A percentile compares a stretch with the other conserved stretches of the same genome.
Evolutionary conservation across 2,329 filamentous ascomycete species (phyloP).

Genomic region (Aureobasidium subglaciale): DNA sequence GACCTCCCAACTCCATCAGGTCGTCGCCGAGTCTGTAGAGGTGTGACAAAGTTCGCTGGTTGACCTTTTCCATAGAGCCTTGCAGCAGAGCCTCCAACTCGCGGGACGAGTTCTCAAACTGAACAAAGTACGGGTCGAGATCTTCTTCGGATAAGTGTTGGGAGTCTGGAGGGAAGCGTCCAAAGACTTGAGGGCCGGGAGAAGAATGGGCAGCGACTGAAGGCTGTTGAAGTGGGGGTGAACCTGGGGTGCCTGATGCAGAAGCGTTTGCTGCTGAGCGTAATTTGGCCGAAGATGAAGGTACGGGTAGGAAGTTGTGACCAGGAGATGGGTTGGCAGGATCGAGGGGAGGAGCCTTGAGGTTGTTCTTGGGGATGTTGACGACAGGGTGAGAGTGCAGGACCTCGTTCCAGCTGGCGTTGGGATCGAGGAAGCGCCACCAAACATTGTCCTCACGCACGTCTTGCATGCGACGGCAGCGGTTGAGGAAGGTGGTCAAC

Average conservation of each 20-base stretch:
- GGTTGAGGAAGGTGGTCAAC: constrained; percentile 89
- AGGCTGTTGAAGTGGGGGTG: constrained; percentile 46
- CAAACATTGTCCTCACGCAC: constrained; percentile 89
- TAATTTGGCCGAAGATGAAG: constrained; percentile 77
- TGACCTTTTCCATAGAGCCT: constrained; percentile 95
- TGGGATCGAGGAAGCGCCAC: constrained; percentile 96
- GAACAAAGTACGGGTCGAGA: constrained; percentile 90
- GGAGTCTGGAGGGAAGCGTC: constrained; percentile 74
- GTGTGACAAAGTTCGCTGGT: constrained; percentile 79
- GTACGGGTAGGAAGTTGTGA: constrained; percentile 81
- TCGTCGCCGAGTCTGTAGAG: constrained; percentile 77
- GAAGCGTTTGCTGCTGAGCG: constrained; percentile 46
- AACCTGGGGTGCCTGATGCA: constrained; percentile 46
- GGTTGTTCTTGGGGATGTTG: constrained; percentile 85
- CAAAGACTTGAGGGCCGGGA: constrained; percentile 58
- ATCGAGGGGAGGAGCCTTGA: constrained; percentile 92
- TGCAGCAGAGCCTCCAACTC: constrained; percentile 82
- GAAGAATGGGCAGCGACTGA: constrained; percentile 51
- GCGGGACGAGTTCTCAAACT: constrained; percentile 85
- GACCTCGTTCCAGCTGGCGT: constrained; percentile 98
- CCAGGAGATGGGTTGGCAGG: constrained; percentile 85
- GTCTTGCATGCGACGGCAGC: constrained; percentile 87
- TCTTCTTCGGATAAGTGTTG: constrained; percentile 77
- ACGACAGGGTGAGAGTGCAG: constrained; percentile 83
- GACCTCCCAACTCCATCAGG: constrained; percentile 85